Conservation (phyloP, 2,329 filamentous ascomycete genomes). For the Thielaviopsis musarum region DNA sequence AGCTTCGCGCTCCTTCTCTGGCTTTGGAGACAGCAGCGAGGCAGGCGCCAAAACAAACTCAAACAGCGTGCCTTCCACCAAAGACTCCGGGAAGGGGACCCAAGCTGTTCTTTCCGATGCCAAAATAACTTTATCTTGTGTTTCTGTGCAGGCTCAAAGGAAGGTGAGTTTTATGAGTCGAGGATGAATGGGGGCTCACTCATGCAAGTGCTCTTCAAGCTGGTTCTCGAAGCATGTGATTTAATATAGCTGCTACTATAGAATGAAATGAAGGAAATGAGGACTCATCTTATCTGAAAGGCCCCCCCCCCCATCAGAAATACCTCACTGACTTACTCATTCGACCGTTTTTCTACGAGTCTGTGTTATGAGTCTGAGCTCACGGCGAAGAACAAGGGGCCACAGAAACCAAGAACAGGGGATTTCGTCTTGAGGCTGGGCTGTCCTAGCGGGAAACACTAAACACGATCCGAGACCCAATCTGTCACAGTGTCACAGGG, state of each 20-base stretch:
- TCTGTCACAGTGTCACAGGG: conserved; percentile 24
- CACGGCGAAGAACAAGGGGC: not conserved
- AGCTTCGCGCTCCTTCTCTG: not conserved
- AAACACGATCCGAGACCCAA: conserved; percentile 34
- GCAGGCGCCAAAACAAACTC: not conserved
- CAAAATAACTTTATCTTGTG: not conserved
- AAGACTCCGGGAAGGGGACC: not conserved
- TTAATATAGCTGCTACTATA: too few relatives aligned
- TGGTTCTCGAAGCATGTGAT: too few relatives aligned
- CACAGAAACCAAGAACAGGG: not conserved
- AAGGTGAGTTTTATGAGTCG: not conserved
- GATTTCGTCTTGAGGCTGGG: not conserved
- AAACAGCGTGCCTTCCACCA: not conserved
- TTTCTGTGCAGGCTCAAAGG: not conserved
- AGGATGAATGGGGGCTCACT: not conserved
- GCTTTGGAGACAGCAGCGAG: not conserved
- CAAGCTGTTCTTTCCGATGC: not conserved
- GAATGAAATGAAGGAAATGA: too few relatives aligned
- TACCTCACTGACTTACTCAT: not conserved
- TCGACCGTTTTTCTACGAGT: not conserved
- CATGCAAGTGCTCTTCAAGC: not conserved
- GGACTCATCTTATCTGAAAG: too few relatives aligned
- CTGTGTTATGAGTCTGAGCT: not conserved
- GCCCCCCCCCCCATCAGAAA: too few relatives aligned
- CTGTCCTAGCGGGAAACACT: conserved; percentile 14